These are phyloP conservation scores for Conticribra guillardii DNA, from an alignment of 108 stramenopile genomes.

Conservation along the genomic window DNA sequence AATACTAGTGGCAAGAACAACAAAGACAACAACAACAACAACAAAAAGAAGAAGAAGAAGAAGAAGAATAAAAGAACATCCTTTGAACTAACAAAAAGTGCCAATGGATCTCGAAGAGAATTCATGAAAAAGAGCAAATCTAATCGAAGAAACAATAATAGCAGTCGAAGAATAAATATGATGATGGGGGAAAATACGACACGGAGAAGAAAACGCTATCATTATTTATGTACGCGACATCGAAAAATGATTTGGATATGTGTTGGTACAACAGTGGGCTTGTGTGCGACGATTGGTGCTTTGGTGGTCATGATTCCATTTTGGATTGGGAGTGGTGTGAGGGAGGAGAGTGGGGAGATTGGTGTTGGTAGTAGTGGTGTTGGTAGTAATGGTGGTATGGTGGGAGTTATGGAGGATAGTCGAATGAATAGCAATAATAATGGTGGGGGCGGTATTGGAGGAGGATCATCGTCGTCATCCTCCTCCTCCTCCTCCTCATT, in stretches of 20 bases:
- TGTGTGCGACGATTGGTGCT: neutral
- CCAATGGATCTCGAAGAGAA: too few species aligned
- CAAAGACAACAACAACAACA: too few species aligned
- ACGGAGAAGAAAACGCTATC: neutral
- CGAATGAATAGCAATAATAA: neutral
- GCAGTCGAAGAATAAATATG: neutral
- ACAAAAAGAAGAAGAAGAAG: too few species aligned
- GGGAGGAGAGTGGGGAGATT: constrained; percentile 5
- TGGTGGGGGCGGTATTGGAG: neutral
- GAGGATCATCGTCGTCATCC: neutral
- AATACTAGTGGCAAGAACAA: too few species aligned
- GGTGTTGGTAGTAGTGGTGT: neutral
- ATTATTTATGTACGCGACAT: neutral
- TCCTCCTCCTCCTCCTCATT: too few species aligned
- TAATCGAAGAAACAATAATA: neutral
- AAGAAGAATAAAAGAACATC: too few species aligned
- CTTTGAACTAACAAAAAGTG: too few species aligned
- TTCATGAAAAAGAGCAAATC: too few species aligned
- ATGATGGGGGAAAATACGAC: neutral
- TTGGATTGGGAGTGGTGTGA: neutral
- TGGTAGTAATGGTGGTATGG: neutral
- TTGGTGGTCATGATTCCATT: constrained; percentile 1
- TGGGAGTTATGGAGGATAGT: neutral
- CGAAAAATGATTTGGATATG: neutral
- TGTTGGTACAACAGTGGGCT: neutral